Conservation (phyloP, 352 stramenopile genomes). For the Globisporangium spiculum region DNA sequence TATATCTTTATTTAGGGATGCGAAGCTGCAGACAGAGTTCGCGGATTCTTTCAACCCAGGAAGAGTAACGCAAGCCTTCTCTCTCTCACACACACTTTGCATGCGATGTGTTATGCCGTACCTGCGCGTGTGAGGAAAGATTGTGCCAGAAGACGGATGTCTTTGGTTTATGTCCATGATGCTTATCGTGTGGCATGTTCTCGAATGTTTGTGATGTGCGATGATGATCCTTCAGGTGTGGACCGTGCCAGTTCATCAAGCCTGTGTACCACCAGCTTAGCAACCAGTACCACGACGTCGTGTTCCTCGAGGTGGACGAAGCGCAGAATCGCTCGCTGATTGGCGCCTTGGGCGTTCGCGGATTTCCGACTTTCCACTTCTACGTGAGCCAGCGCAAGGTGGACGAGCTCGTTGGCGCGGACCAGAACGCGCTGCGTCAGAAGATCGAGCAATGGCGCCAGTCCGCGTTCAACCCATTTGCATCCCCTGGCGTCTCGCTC, state of each 20-base stretch:
- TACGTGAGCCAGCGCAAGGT: slow-evolving; percentile 88
- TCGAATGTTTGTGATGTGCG: neutral
- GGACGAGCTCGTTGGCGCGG: slow-evolving; percentile 84
- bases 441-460: slow-evolving; percentile 89
- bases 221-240: slow-evolving; percentile 39
- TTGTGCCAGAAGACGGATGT: neutral
- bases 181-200: neutral
- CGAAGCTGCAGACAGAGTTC: neutral
- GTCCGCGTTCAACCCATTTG: slow-evolving; percentile 85
- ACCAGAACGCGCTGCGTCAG: slow-evolving; percentile 73
- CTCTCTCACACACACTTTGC: no score
- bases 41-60: neutral
- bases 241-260: slow-evolving; percentile 87
- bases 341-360: slow-evolving; percentile 63
- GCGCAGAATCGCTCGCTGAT: slow-evolving; percentile 85
- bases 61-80: neutral
- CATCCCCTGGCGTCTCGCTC: slow-evolving; percentile 65
- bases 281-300: slow-evolving; percentile 78
- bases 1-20: slow-evolving; percentile 1
- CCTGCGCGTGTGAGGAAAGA: neutral
- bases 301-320: slow-evolving; percentile 87
- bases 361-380: slow-evolving; percentile 91
- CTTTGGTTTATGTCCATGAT: neutral
- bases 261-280: slow-evolving; percentile 80
- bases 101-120: neutral